Evolutionary conservation across 768 basidiomycete species (phyloP), one percentile per base, ranked within the genome.

Genomic region (Termitomyces sp.): DNA sequence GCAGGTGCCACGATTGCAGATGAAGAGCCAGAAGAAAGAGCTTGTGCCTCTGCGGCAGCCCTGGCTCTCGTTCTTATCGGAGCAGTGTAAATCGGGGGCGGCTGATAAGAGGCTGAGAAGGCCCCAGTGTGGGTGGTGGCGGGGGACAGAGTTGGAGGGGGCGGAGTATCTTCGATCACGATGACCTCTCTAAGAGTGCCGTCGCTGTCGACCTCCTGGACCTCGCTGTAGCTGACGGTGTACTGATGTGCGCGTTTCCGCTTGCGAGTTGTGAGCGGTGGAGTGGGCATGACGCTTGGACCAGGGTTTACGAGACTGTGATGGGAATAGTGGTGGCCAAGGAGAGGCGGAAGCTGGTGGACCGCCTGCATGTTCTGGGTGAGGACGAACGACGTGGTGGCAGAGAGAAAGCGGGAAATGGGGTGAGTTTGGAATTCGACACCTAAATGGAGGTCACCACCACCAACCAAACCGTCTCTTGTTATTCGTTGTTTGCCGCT

Each of bases 111-210:
- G 46, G 87, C 81, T 50, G 90, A 92, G 72, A 81, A 91, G 61
- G 81, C 83, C 61, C 84, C 81, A 63, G 82, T 85, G 71, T 87
- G 82, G 33, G 87, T 86, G 36, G 86, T 81, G 60, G 89, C 84
- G 58, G 90, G 88, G 54, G 89, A 90, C 69, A 87, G 82, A 53
- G 91, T 91, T 56, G 87, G 83, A 45, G 91, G 91, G 39, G 88
- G 87, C 31, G 92, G 92, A 46, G 93, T 93, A 76, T 95, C 93
- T 66, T 95, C 93, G 72, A 95, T 93, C 66, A 95, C 88, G 73
- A 95, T 94, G 70, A 94, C 89, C 72, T 94, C 92, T 55, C 92
- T 78, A 41, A 92, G 78, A 64, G 80, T 78, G 61, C 92, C 92
- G 51, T 87, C 78, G 65, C 78, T 80, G 74, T 94, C 92, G 70